Base-by-base conservation (phyloP, 306 rosid species). In the Oxytropis ochrocephala region DNA sequence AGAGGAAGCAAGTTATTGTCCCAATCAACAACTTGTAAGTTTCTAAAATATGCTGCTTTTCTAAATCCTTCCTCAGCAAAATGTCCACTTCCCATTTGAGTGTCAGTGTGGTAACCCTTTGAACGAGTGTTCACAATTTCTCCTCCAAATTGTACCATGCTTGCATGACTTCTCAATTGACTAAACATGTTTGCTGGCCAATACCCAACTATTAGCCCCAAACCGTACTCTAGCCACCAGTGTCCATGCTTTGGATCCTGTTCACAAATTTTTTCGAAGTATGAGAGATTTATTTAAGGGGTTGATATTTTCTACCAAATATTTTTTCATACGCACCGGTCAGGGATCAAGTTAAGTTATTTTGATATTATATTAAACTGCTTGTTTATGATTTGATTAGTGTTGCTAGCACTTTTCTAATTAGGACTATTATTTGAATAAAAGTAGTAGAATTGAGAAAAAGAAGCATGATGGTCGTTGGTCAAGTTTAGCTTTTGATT, bases 1-100 rank as follows among this genome's bases (percentile, higher is more conserved):
- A 91, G 76, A 35, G 99, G 99, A 24, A 95, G 96, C 64, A 95
- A 77, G 56, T 88, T 95, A 56, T 95, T 95, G 70, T 95, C 99
- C 99, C 99, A 95, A 70, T 95, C 99, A 46, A 95, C 89, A 11
- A 85, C 90, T 77, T 87, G 91, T 16, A 95, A 70, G 46, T 95
- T 91, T 62, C 99, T 91, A 85, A 95, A 95, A 75, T 95, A 95
- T 1, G 99, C 86, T 43, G 99, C 96, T 87, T 84, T 95, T 73
- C 86, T 81, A 80, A 88, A 91, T 0, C 99, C 99, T 75, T 92
- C 92, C 52, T 73, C 95, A 7, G 99, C 87, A 83, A 95, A 95
- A 78, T 95, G 99, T 4, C 99, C 99, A 79, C 99, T 95, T 0
- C 99, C 99, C 99, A 95, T 95, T 54, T 95, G 92, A 17, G 99